A percentile compares a stretch with the other conserved stretches of the same genome.
Conservation (phyloP, 164 flowering plant genomes). For the Houttuynia cordata region DNA sequence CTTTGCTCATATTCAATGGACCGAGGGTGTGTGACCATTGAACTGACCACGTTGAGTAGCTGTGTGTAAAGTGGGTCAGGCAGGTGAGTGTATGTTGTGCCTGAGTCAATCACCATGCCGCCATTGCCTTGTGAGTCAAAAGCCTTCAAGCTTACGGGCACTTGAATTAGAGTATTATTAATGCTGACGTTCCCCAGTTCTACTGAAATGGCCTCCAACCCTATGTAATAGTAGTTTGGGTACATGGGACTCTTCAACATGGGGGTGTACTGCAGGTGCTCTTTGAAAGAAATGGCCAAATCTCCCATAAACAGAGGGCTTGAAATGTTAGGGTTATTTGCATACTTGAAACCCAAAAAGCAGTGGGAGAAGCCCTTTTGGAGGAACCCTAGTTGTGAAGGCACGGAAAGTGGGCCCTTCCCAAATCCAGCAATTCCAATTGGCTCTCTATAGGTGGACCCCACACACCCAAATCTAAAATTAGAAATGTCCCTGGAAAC, state of each 20-base stretch:
- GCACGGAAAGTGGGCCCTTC: slow-evolving; percentile 51
- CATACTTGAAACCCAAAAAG: slow-evolving; percentile 56
- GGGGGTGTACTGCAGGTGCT: slow-evolving; percentile 45
- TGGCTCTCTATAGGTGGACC: slow-evolving; percentile 55
- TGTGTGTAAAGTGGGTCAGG: slow-evolving; percentile 44
- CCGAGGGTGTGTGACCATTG: slow-evolving; percentile 27
- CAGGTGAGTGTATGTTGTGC: slow-evolving; percentile 66
- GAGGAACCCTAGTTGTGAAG: slow-evolving; percentile 65
- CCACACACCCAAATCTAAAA: slow-evolving; percentile 62
- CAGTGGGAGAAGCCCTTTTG: slow-evolving; percentile 69
- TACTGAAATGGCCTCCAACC: slow-evolving; percentile 38
- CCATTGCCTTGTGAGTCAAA: slow-evolving; percentile 60
- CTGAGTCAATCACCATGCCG: slow-evolving; percentile 65
- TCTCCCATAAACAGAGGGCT: slow-evolving; percentile 61
- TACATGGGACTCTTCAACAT: slow-evolving; percentile 44
- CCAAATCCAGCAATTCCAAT: slow-evolving; percentile 74
- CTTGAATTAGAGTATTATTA: slow-evolving; percentile 10
- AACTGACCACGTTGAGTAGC: slow-evolving; percentile 24
- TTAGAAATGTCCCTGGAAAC: slow-evolving; percentile 27
- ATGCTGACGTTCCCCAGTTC: slow-evolving; percentile 14
- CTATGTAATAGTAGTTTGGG: slow-evolving; percentile 54
- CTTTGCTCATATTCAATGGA: slow-evolving; percentile 26
- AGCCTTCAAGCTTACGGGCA: slow-evolving; percentile 31
- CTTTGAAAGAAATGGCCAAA: slow-evolving; percentile 39
- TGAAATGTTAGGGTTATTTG: slow-evolving; percentile 56